phyloP scores from a whole-genome alignment of 1,139 yeast genomes.

The Hansenula sp. region DNA sequence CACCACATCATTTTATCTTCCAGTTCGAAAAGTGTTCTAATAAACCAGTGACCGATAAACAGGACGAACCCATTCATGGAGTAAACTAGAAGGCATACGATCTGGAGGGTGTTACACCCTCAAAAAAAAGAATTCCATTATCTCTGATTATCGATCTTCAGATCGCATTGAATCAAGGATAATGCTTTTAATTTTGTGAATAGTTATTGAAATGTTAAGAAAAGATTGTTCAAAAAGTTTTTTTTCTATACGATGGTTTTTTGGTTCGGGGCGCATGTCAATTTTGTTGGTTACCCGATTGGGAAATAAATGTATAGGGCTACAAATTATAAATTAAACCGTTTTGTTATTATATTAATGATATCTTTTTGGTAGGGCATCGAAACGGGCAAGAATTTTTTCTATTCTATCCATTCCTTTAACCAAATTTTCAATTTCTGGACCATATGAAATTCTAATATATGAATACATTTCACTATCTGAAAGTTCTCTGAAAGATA shows the following conservation, averaged over 20 bases:
- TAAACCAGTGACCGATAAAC: slow-evolving; percentile 18
- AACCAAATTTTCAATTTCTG: slow-evolving; percentile 49
- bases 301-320: background rate
- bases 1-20: slow-evolving; percentile 17
- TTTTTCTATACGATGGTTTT: background rate
- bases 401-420: slow-evolving; percentile 69
- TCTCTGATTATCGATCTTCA: background rate
- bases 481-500: slow-evolving; percentile 54
- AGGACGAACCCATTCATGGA: slow-evolving; percentile 26
- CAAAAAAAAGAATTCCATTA: too few species aligned
- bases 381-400: slow-evolving; percentile 45
- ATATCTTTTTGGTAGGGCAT: slow-evolving; percentile 19
- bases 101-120: too few species aligned
- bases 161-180: too few species aligned
- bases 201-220: background rate
- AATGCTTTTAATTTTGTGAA: too few species aligned
- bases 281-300: background rate
- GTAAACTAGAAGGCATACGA: slow-evolving; percentile 24
- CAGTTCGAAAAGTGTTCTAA: slow-evolving; percentile 25
- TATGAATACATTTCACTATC: slow-evolving; percentile 64
- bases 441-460: slow-evolving; percentile 62
- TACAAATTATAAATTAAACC: background rate
- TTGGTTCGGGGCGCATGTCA: background rate
- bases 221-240: background rate
- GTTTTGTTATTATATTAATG: background rate